phyloP scores from a whole-genome alignment of 345 rosid species.

The Gossypium ekmanianum region DNA sequence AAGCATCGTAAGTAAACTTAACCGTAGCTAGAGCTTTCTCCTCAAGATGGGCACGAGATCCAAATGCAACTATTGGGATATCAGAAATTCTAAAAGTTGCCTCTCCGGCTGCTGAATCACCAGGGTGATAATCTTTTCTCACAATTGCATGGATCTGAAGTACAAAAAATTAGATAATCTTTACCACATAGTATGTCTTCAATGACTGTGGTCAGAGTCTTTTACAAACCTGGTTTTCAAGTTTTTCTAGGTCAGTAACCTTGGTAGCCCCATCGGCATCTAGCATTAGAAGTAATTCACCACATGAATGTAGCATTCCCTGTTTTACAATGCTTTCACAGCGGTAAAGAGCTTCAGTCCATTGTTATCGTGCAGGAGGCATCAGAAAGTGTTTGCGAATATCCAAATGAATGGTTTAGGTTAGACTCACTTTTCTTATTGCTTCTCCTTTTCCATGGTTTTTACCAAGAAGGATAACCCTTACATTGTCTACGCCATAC shows the following conservation, averaged over 20 bases:
- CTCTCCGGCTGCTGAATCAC: slow-evolving; percentile 43
- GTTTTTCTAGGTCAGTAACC: slow-evolving; percentile 88
- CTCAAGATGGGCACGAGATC: slow-evolving; percentile 98
- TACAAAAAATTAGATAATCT: slow-evolving; percentile 32
- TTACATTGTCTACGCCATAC: slow-evolving; percentile 67
- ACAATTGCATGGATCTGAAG: slow-evolving; percentile 78
- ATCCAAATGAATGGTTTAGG: slow-evolving; percentile 13
- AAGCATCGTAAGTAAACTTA: slow-evolving; percentile 21
- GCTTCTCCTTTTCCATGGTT: slow-evolving; percentile 99
- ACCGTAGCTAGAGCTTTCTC: slow-evolving; percentile 92
- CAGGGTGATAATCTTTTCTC: slow-evolving; percentile 40
- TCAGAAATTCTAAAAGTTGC: slow-evolving; percentile 54
- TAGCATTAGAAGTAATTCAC: slow-evolving; percentile 92
- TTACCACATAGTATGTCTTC: background rate
- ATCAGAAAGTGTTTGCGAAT: background rate
- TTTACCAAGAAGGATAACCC: slow-evolving; percentile 82
- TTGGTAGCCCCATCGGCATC: slow-evolving; percentile 99
- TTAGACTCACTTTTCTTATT: slow-evolving; percentile 86
- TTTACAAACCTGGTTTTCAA: slow-evolving; percentile 75
- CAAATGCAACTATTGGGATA: slow-evolving; percentile 74
- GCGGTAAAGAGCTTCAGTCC: slow-evolving; percentile 56
- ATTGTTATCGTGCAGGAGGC: slow-evolving; percentile 12
- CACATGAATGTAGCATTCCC: slow-evolving; percentile 99
- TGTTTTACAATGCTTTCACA: slow-evolving; percentile 83
- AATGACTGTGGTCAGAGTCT: background rate